phyloP scores from a whole-genome alignment of 768 basidiomycete species.

The Galerina sulciceps region DNA sequence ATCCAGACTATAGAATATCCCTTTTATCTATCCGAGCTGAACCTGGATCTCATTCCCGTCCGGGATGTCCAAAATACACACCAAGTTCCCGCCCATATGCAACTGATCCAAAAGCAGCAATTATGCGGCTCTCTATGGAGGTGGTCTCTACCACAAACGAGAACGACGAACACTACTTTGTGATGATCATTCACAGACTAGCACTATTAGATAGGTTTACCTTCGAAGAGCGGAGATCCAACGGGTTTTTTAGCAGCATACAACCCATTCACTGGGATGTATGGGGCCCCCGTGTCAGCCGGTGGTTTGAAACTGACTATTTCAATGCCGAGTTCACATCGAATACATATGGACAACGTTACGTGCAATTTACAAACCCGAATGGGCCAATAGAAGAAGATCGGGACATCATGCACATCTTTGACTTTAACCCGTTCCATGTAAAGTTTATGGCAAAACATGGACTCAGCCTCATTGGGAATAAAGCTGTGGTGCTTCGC shows the following conservation, averaged over 20 bases:
- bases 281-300: constrained; percentile 8
- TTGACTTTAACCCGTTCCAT: neutral
- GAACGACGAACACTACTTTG: too few species aligned
- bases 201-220: constrained; percentile 2
- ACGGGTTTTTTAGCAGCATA: neutral
- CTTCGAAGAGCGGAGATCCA: neutral
- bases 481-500: neutral
- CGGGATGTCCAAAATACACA: neutral
- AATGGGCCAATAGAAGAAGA: neutral
- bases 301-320: constrained; percentile 6
- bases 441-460: neutral
- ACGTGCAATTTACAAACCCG: neutral
- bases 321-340: constrained; percentile 13
- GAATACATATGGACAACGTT: constrained; percentile 13
- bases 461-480: neutral
- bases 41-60: neutral
- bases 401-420: neutral
- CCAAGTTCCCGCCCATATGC: neutral
- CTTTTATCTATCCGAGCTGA: neutral
- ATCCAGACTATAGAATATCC: constrained; percentile 4
- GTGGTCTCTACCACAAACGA: neutral
- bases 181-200: neutral
- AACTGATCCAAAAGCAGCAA: neutral
- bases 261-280: neutral
- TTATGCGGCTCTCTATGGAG: neutral